Percentiles rank a stretch among this genome's conserved stretches.
Conservation (phyloP, 2,329 filamentous ascomycete species). For the Penicillium sp. region DNA sequence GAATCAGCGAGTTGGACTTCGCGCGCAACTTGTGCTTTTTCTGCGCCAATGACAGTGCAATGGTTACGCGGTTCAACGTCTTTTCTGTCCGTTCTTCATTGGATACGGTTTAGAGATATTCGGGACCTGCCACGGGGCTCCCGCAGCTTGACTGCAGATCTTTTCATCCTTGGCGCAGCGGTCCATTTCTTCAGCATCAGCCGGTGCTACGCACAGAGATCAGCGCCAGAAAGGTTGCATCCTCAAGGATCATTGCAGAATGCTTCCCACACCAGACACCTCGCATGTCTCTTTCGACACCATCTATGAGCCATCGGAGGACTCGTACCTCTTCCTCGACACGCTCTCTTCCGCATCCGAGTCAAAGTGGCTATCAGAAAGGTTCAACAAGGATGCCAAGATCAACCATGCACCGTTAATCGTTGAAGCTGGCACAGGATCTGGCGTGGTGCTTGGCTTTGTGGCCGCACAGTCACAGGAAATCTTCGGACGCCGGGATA, state of each 20-base stretch:
- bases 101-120: too few relatives aligned
- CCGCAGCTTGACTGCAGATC: too few relatives aligned
- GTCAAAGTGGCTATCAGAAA: constrained; percentile 62
- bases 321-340: constrained; percentile 91
- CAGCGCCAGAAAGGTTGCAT: background rate
- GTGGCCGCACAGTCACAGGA: constrained; percentile 67
- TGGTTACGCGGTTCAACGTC: too few relatives aligned
- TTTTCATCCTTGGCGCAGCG: background rate
- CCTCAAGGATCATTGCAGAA: too few relatives aligned
- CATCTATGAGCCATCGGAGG: constrained; percentile 93
- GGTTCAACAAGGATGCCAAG: constrained; percentile 51
- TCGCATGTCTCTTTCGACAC: constrained; percentile 84
- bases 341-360: constrained; percentile 74
- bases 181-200: background rate
- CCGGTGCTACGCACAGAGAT: background rate
- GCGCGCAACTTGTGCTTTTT: background rate
- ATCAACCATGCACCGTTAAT: constrained; percentile 55
- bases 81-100: too few relatives aligned
- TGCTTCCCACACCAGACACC: constrained; percentile 93
- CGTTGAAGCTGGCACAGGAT: constrained; percentile 85
- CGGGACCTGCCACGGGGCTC: too few relatives aligned
- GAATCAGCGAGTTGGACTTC: too few relatives aligned
- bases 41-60: background rate
- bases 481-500: constrained; percentile 68
- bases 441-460: constrained; percentile 91